Percentiles rank a stretch among this genome's conserved stretches.
phyloP scores from a whole-genome alignment of 2,329 filamentous ascomycete species.

The Paecilomyces variotii region DNA sequence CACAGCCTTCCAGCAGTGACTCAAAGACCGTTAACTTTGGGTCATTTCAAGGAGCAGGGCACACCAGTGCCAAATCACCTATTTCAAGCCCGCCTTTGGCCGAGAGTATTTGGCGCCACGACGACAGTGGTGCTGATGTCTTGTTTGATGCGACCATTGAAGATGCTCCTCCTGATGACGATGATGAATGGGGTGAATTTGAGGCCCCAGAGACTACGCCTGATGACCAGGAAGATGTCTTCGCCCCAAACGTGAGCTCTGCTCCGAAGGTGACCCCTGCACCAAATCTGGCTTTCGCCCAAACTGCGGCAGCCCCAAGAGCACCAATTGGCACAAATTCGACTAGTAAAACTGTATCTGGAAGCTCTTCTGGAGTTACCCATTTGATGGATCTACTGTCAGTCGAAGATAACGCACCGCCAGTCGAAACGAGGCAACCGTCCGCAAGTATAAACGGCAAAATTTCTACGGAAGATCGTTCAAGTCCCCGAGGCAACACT shows the following conservation, averaged over 20 bases:
- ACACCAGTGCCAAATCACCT: background rate
- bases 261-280: background rate
- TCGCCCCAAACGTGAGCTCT: slow-evolving; percentile 2
- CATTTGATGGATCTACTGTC: slow-evolving; percentile 23
- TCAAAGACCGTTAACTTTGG: background rate
- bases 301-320: background rate
- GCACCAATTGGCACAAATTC: background rate
- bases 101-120: slow-evolving; percentile 1
- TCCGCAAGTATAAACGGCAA: background rate
- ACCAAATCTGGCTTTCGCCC: background rate
- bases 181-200: slow-evolving; percentile 42
- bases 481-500: slow-evolving; percentile 4
- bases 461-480: slow-evolving; percentile 6
- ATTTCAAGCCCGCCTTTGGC: background rate
- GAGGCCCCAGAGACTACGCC: slow-evolving; percentile 24
- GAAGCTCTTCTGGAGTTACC: slow-evolving; percentile 7
- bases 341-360: background rate
- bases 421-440: background rate
- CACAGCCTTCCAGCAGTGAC: background rate
- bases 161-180: slow-evolving; percentile 15
- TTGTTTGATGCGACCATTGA: slow-evolving; percentile 54
- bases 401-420: slow-evolving; percentile 15
- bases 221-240: slow-evolving; percentile 4
- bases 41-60: background rate
- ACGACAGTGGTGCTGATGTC: slow-evolving; percentile 33